These are phyloP conservation scores for Ceratocystiopsis minuta DNA, from an alignment of 2,329 filamentous ascomycete species.

Conservation along the genomic window DNA sequence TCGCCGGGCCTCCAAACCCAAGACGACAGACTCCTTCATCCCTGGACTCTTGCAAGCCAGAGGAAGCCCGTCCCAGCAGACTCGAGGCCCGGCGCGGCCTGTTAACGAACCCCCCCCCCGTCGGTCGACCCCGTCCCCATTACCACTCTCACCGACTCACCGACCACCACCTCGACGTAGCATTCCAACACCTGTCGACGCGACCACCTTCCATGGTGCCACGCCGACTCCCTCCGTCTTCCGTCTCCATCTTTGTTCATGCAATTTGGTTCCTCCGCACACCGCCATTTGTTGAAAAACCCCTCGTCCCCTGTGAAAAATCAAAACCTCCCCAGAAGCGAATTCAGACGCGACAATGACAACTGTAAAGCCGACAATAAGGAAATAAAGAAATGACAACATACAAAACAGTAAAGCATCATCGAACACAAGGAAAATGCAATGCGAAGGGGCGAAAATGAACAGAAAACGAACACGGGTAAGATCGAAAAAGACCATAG, in stretches of 20 bases:
- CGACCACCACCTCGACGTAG: too few species aligned
- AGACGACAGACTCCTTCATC: too few species aligned
- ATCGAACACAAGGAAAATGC: neutral
- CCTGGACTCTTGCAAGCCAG: too few species aligned
- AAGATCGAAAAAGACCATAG: too few species aligned
- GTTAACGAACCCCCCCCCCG: too few species aligned
- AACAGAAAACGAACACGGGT: neutral
- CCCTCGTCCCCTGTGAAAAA: slow-evolving; percentile 14
- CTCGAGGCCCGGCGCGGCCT: too few species aligned
- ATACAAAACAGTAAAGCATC: neutral
- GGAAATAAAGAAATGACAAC: slow-evolving; percentile 4
- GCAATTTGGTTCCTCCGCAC: slow-evolving; percentile 9
- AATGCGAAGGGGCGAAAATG: neutral
- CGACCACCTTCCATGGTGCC: neutral
- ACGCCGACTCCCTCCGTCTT: neutral
- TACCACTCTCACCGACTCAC: too few species aligned
- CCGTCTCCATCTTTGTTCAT: slow-evolving; percentile 1
- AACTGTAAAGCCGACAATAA: slow-evolving; percentile 13
- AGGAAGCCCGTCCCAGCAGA: too few species aligned
- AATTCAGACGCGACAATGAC: slow-evolving; percentile 14
- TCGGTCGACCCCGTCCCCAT: too few species aligned
- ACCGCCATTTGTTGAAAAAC: slow-evolving; percentile 3
- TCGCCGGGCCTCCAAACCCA: too few species aligned
- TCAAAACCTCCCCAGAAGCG: slow-evolving; percentile 21
- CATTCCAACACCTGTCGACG: neutral